Base-by-base conservation (phyloP, 768 basidiomycete genomes). In the Collybia sordida region DNA sequence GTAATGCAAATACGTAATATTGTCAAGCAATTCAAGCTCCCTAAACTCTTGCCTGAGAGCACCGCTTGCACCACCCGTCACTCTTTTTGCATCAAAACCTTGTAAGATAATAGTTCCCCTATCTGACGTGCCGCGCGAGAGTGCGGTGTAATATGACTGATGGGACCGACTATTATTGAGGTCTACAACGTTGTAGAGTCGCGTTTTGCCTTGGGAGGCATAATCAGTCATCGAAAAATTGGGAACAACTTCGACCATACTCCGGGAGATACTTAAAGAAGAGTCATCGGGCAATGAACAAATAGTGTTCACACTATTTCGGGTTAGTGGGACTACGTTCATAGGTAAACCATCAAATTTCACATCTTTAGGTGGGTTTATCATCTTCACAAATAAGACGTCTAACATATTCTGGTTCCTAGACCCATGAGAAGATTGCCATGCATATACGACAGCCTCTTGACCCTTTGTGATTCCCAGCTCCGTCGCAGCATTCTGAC, bases 391-490 rank as follows among this genome's bases (percentile, higher is more conserved):
- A 61, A 64, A 72, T 8, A 72, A 27, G 0, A 57, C 64, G 5
- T 69, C 65, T 8, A 72, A 38, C 9, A 63, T 28, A 12, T 14
- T 12, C 34, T 64, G 58, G 9, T 59, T 59, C n/a, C 45, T n/a
- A 1, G 50, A 18, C 1, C 66, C 59, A 9, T 34, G 23, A 6
- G 14, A 21, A 12, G 46, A 42, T 19, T 62, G 36, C 72, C 70
- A 73, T 15, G 61, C 65, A 51, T 47, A 40, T 1, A 72, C 67
- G 28, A 38, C 49, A 0, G 53, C 71, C 56, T 69, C 64, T 50
- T 69, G 66, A 1, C 69, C 71, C 47, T 67, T 68, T 3, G 68
- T 70, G 2, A 72, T 68, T 42, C 64, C 60, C n/a, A 67, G 43
- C 38, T 67, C 64, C 6, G 70, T 70, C 1, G 68, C 69, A 47